Percentiles rank a stretch among this genome's conserved stretches.
Conservation (phyloP, 805 yeast species). For the Trichomonascus vanleenenianus region DNA sequence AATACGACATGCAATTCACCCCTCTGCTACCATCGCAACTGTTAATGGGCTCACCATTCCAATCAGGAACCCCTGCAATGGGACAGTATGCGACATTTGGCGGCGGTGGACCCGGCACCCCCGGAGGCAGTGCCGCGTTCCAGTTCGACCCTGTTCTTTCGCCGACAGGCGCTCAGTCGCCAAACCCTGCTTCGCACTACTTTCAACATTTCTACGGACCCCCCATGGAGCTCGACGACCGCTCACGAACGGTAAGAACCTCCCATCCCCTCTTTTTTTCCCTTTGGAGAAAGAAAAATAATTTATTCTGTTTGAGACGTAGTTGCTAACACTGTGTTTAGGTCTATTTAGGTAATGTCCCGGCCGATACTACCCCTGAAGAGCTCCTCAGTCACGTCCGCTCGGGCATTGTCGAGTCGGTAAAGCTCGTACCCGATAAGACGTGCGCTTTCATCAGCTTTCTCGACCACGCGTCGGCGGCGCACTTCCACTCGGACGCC, state of each 20-base stretch:
- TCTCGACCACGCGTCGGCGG: conserved; percentile 79
- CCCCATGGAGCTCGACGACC: conserved; percentile 8
- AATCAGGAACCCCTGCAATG: conserved; percentile 28
- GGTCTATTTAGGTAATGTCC: conserved; percentile 73
- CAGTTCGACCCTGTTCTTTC: too few relatives aligned
- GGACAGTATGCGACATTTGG: conserved; percentile 19
- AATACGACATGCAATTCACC: conserved; percentile 27
- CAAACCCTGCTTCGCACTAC: too few relatives aligned
- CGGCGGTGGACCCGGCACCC: conserved; percentile 9
- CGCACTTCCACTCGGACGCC: conserved; percentile 90
- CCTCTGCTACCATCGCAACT: conserved; percentile 30
- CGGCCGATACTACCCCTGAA: conserved; percentile 68
- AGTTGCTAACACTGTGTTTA: too few relatives aligned
- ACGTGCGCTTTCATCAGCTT: conserved; percentile 88
- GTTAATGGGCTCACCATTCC: conserved; percentile 31
- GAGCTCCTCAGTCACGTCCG: conserved; percentile 85
- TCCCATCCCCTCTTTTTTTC: too few relatives aligned
- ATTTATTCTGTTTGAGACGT: too few relatives aligned
- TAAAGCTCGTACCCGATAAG: conserved; percentile 66
- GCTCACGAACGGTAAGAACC: conserved; percentile 53
- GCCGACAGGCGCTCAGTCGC: too few relatives aligned
- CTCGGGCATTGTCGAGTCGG: conserved; percentile 79
- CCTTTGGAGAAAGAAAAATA: too few relatives aligned
- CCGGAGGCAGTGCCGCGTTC: too few relatives aligned
- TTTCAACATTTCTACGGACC: background rate